Percentiles rank a stretch among this genome's conserved stretches.
These are phyloP conservation scores for Asparagopsis taxiformis DNA, from an alignment of 31 red algal genomes.

Conservation along the genomic window DNA sequence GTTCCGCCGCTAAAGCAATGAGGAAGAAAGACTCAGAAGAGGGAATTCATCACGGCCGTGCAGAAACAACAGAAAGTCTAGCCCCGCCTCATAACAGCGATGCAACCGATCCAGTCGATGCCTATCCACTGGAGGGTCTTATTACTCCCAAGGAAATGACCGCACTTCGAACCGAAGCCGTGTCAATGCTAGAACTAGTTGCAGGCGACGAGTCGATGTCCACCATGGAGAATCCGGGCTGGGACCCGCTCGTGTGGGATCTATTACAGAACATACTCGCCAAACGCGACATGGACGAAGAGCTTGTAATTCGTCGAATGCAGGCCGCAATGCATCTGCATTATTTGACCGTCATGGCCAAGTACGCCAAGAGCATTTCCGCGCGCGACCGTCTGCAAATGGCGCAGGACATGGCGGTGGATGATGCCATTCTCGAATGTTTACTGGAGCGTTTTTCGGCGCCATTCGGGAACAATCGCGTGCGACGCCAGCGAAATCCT, in stretches of 20 bases:
- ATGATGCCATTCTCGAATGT: constrained; percentile 33
- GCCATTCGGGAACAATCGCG: neutral
- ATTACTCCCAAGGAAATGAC: constrained; percentile 36
- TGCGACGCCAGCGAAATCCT: neutral
- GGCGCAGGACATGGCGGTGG: constrained; percentile 44
- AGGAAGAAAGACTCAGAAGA: constrained; percentile 30
- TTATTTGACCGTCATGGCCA: constrained; percentile 46
- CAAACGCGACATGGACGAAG: constrained; percentile 1
- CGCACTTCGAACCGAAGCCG: constrained; percentile 42
- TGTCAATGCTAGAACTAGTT: constrained; percentile 20
- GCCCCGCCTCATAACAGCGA: constrained; percentile 64
- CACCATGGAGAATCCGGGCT: constrained; percentile 61
- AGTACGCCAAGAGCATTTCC: neutral
- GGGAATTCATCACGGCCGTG: constrained; percentile 34
- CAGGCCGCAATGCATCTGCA: constrained; percentile 64
- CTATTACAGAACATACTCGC: constrained; percentile 9
- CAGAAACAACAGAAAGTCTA: constrained; percentile 42
- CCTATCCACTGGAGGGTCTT: constrained; percentile 55
- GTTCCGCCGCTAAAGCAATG: constrained; percentile 46
- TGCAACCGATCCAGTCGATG: constrained; percentile 44
- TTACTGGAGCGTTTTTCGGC: constrained; percentile 41
- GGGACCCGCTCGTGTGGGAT: constrained; percentile 64
- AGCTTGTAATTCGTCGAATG: constrained; percentile 19
- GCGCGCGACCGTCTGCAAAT: constrained; percentile 2
- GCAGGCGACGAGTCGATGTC: neutral